Percentiles rank a stretch among this genome's conserved stretches.
Evolutionary conservation across 2,329 filamentous ascomycete species (phyloP).

Genomic region (Cytospora mali): DNA sequence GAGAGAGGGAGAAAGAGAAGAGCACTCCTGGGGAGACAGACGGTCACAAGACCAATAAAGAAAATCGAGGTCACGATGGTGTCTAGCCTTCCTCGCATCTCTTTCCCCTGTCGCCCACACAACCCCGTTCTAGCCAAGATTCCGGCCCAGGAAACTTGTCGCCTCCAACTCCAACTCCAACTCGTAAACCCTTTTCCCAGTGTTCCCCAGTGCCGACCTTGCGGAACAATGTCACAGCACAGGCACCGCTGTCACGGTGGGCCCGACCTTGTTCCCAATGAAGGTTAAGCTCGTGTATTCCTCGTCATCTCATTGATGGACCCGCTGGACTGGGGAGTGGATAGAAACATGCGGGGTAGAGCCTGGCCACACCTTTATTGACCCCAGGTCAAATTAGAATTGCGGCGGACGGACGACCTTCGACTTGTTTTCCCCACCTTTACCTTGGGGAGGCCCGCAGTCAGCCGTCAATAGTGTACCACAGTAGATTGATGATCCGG

Average conservation of each 20-base stretch:
- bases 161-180: background rate
- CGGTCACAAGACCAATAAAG: conserved; percentile 18
- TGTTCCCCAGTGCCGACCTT: conserved; percentile 4
- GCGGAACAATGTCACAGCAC: conserved; percentile 15
- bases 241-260: conserved; percentile 1
- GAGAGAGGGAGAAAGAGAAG: background rate
- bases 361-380: background rate
- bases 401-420: background rate
- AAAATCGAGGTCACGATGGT: conserved; percentile 26
- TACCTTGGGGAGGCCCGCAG: too few species aligned
- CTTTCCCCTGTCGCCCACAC: background rate
- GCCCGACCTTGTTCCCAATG: conserved; percentile 9
- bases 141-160: conserved; percentile 1
- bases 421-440: too few species aligned
- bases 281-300: conserved; percentile 10
- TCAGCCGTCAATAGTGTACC: too few species aligned
- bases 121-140: conserved; percentile 17
- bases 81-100: conserved; percentile 17
- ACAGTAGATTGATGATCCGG: too few species aligned
- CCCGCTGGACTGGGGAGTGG: conserved; percentile 15
- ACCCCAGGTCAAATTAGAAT: background rate
- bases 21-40: background rate
- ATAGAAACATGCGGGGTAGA: conserved; percentile 22
- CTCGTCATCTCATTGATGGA: conserved; percentile 27
- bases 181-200: too few species aligned